Conservation (phyloP, 345 rosid species). For the Hypericum perforatum region DNA sequence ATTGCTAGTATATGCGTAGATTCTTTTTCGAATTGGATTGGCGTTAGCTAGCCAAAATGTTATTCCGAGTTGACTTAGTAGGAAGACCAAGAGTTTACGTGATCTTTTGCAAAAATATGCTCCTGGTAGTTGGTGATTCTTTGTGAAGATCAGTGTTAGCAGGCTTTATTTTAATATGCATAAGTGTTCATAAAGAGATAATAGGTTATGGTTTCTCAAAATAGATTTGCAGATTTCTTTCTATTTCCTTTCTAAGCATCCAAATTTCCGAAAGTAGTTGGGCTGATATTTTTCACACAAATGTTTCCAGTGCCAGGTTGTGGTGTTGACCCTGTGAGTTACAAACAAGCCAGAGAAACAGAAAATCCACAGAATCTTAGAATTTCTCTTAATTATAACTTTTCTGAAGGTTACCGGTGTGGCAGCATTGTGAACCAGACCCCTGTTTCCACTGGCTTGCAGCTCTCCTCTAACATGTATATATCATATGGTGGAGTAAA, state of each 20-base stretch:
- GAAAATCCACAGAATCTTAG: conserved; percentile 36
- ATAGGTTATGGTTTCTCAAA: no score
- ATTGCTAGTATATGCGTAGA: background rate
- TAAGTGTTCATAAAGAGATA: no score
- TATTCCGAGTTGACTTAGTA: no score
- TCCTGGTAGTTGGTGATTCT: no score
- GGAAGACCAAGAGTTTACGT: no score
- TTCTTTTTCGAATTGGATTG: no score
- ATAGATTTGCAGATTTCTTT: no score
- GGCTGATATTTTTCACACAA: conserved; percentile 10
- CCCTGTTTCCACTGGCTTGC: conserved; percentile 57
- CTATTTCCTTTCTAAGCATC: no score
- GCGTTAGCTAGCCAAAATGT: background rate
- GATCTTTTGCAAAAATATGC: no score
- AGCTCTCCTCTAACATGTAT: conserved; percentile 51
- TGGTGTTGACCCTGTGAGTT: conserved; percentile 29
- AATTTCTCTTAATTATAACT: conserved; percentile 31
- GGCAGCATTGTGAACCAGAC: conserved; percentile 40
- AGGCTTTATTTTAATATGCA: no score
- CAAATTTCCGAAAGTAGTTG: background rate
- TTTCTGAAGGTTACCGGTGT: conserved; percentile 28
- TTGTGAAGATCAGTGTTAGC: no score
- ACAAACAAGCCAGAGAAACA: conserved; percentile 44
- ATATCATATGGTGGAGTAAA: no score
- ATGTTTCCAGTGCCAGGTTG: conserved; percentile 32